These are phyloP conservation scores for Saccharomyces hybrid DNA, from an alignment of 1,139 yeast genomes.

Conservation along the genomic window DNA sequence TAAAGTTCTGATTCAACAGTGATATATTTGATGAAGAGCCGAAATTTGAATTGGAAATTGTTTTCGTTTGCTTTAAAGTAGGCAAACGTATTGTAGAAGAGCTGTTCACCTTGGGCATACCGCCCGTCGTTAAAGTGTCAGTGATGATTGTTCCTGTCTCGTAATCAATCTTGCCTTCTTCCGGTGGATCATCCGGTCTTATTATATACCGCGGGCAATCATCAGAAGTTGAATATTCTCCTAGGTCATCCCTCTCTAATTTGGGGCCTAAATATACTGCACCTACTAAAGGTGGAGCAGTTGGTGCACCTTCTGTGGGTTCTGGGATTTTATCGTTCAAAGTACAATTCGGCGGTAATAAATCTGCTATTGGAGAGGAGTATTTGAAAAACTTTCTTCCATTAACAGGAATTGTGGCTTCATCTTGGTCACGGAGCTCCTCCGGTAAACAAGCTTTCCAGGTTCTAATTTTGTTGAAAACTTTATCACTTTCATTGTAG, in stretches of 20 bases:
- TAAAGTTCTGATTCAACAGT: constrained; percentile 5
- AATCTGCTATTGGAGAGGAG: constrained; percentile 76
- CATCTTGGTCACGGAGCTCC: constrained; percentile 81
- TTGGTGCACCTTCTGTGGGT: constrained; percentile 65
- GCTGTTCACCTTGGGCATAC: constrained; percentile 16
- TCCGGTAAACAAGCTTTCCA: constrained; percentile 99
- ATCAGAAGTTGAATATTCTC: constrained; percentile 57
- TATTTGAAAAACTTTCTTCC: constrained; percentile 56
- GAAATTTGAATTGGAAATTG: constrained; percentile 5
- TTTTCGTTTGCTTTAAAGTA: constrained; percentile 13
- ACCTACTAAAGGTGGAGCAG: constrained; percentile 89
- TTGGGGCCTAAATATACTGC: constrained; percentile 77
- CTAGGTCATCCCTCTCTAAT: constrained; percentile 68
- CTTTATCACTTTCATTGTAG: constrained; percentile 82
- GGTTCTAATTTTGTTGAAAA: constrained; percentile 88
- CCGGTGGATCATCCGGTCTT: constrained; percentile 35
- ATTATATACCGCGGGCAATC: constrained; percentile 56
- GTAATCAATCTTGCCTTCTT: constrained; percentile 30
- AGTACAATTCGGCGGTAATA: constrained; percentile 66
- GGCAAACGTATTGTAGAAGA: constrained; percentile 18
- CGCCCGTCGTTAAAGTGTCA: constrained; percentile 15
- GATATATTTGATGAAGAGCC: constrained; percentile 3
- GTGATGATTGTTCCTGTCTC: constrained; percentile 29
- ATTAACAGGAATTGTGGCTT: constrained; percentile 62
- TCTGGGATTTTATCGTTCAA: constrained; percentile 71